Evolutionary conservation across 768 basidiomycete species (phyloP), one percentile per base, ranked within the genome.

Genomic region (Mycena maculata): DNA sequence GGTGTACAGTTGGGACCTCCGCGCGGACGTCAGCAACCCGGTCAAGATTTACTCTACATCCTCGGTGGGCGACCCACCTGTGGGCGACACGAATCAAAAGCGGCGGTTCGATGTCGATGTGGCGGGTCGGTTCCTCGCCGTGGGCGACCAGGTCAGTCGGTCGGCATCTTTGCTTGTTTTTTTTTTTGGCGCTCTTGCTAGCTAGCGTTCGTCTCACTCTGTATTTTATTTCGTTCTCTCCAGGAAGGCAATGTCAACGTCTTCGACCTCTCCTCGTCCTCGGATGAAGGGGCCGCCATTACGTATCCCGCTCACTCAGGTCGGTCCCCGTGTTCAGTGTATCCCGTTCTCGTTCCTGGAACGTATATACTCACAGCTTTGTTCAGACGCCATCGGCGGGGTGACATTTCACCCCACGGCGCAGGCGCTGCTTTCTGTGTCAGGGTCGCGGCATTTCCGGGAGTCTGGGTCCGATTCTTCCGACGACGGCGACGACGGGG

Each of bases 1-100:
- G 4, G 83, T 97, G 25, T 91, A 90, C 73, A 83, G 86, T 60
- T 98, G 93, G 91, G 96, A 98, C 75, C 75, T 95, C 7, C 87
- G 95, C 0, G 81, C 85, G 3, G 84, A 91, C 76, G 72, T 85
- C 31, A 76, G 79, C 55, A 23, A 69, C 20, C 84, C 88, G 44
- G 56, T 86, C 20, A 75, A 79, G 31, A 74, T 83, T 52, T 87
- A 81, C 60, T 66, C 71, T 18, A 68, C 57, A 49, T 25, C 42
- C 18, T 70, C 67, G 74, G 27, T 61, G 59, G 63, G 58, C 22
- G 49, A 47, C 25, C 57, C 64, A 12, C 71, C 61, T 8, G 15
- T n/a, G 12, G 28, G 36, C 30, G 33, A 28, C 52, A 91, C 92
- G 23, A 96, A 96, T 74, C 96, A 98, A 76, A 87, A 87, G 68